Percentiles rank a stretch among this genome's conserved stretches.
Conservation (phyloP, 441 rosid genomes). For the Euphorbia celastroides region DNA sequence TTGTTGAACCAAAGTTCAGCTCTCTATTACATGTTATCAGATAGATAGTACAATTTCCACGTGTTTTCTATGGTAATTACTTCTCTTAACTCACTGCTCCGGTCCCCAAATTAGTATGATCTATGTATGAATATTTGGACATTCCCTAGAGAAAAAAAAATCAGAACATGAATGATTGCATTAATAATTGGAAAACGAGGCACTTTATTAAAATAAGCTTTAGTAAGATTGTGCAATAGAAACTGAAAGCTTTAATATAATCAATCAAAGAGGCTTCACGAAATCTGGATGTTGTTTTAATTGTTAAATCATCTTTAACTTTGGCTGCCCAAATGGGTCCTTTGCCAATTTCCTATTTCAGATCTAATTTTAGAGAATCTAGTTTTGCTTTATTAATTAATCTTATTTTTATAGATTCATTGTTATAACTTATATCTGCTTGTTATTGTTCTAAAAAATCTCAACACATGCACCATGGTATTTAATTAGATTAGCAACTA, state of each 20-base stretch:
- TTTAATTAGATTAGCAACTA: too few relatives aligned
- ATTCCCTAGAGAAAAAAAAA: not conserved
- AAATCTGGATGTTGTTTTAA: constrained; percentile 16
- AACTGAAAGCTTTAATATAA: not conserved
- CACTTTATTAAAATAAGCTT: constrained; percentile 29
- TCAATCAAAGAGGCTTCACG: constrained; percentile 21
- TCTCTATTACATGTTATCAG: too few relatives aligned
- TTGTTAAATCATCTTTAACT: constrained; percentile 31
- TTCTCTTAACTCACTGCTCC: too few relatives aligned
- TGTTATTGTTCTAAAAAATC: too few relatives aligned
- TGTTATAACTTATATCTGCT: too few relatives aligned
- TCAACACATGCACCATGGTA: too few relatives aligned
- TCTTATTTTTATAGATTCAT: not conserved
- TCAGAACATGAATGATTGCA: constrained; percentile 22
- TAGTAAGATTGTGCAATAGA: constrained; percentile 23
- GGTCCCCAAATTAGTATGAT: too few relatives aligned
- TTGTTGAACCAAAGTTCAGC: too few relatives aligned
- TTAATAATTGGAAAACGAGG: constrained; percentile 27
- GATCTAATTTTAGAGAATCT: not conserved
- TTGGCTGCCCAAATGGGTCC: constrained; percentile 31
- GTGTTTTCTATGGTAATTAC: too few relatives aligned
- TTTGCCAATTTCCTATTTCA: not conserved
- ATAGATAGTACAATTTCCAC: too few relatives aligned
- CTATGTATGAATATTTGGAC: not conserved
- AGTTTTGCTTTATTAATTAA: not conserved